phyloP scores from a whole-genome alignment of 768 basidiomycete species.

The Calocybe indica region DNA sequence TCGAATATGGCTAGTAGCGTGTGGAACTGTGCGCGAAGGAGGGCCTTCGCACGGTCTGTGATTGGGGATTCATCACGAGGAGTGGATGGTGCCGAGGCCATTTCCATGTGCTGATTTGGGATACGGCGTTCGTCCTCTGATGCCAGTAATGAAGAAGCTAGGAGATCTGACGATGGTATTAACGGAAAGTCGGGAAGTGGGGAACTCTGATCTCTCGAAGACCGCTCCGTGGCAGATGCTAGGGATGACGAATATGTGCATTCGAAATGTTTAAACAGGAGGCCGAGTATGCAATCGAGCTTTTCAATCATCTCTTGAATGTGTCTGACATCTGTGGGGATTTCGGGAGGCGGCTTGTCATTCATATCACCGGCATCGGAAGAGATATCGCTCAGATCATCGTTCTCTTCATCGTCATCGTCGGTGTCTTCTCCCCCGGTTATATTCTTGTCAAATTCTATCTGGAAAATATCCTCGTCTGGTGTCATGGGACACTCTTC shows the following conservation, averaged over 20 bases:
- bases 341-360: conserved; percentile 31
- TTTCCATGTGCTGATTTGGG: too few relatives aligned
- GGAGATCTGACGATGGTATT: conserved; percentile 8
- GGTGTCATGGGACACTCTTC: conserved; percentile 53
- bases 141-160: conserved; percentile 17
- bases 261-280: conserved; percentile 84
- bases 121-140: conserved; percentile 4
- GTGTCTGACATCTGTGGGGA: conserved; percentile 56
- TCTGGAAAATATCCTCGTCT: conserved; percentile 59
- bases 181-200: conserved; percentile 30
- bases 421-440: conserved; percentile 74
- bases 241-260: conserved; percentile 11
- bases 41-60: conserved; percentile 18
- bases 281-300: conserved; percentile 79
- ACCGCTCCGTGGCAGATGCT: too few relatives aligned
- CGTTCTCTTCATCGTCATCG: conserved; percentile 44
- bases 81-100: too few relatives aligned
- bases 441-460: conserved; percentile 84
- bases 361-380: conserved; percentile 57
- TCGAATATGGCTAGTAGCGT: conserved; percentile 92
- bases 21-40: conserved; percentile 66
- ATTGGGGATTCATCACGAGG: conserved; percentile 1
- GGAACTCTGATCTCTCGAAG: neutral
- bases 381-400: conserved; percentile 67
- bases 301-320: conserved; percentile 88